Base-by-base conservation (phyloP, 208 protist species). In the Leishmania gerbilli region DNA sequence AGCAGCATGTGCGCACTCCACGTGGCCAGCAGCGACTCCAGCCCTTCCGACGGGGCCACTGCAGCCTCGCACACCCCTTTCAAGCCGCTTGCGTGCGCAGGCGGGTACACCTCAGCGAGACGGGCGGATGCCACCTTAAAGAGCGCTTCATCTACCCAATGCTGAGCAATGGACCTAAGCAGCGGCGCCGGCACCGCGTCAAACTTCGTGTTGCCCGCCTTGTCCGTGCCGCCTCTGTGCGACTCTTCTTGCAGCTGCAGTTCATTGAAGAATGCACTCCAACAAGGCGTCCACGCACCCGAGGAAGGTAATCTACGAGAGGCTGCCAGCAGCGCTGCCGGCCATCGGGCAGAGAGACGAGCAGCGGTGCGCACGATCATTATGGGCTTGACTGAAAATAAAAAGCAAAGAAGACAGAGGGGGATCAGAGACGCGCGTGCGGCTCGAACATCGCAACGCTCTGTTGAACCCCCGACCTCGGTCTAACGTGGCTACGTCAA, bases 1-100 rank as follows among this genome's bases (percentile, higher is more conserved):
- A 85, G 72, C 11, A 85, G 49, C 34, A 64, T 76, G 45, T 85
- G 77, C n/a, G 77, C 82, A 5, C 72, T 82, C 82, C 82, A 85
- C n/a, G 40, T 68, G 19, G 82, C 60, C 11, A 85, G 42, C n/a
- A 85, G 64, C 45, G 42, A 58, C 53, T 85, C 82, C 34, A 79
- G 24, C 9, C 21, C 64, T 15, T 24, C 34, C 6, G 47, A n/a
- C n/a, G 17, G 15, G 1, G 15, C n/a, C 45, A 47, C 31, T 11
- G 68, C 45, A 65, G 56, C 42, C 13, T 45, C 72, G 15, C 72
- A 34, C 15, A 45, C 40, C n/a, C 17, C 49, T 13, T 11, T 37
- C 31, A 40, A 47, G 0, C 0, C 3, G 31, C 9, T 31, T 27
- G 64, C 37, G 51, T 31, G 56, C 9, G 72, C 82, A 42, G 67